Evolutionary conservation across 1,284 basidiomycete genomes (phyloP), one percentile per base, ranked within the genome.

Genomic region (Irpex rosettiformis): DNA sequence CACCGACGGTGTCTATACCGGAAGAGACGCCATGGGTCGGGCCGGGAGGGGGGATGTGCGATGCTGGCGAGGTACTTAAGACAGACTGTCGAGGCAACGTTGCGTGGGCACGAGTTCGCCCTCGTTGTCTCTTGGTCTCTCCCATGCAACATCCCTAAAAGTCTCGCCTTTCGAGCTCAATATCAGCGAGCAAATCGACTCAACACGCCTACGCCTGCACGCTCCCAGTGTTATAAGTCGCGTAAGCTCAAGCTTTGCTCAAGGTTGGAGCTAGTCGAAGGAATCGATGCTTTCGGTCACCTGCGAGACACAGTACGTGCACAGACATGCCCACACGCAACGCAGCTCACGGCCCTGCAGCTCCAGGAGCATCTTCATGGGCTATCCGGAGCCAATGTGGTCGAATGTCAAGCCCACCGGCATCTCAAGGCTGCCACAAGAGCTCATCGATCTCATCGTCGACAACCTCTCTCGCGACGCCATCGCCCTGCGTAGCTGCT

Each of bases 401-500:
- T 8, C 43, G 11, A 25, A 16, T 13, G 25, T 28, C 11, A 25
- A 29, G 13, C 24, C 48, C 4, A 51, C 48, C 10, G 48, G 48
- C 48, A 51, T 49, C 49, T 49, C 48, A 7, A 48, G 42, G 2
- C 66, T 74, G 2, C 57, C 60, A 8, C 57, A 58, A 33, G 57
- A 58, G 54, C 54, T 61, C 28, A 58, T 58, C 47, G 60, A 61
- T 49, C 48, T 29, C 37, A 59, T 61, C 48, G 37, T 61, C 60
- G 60, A 61, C 57, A 25, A 51, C 57, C 57, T 61, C 29, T 30
- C 48, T 0, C 16, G 48, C 18, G 55, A 61, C 40, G 18, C 47
- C 11, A 18, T 58, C 30, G 22, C 57, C 29, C 40, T 58, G 6
- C 21, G 53, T 6, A 11, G 27, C 1, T 61, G 57, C 37, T 45